Evolutionary conservation across 306 rosid genomes (phyloP), one percentile per base, ranked within the genome.

Genomic region (Casuarina equisetifolia): DNA sequence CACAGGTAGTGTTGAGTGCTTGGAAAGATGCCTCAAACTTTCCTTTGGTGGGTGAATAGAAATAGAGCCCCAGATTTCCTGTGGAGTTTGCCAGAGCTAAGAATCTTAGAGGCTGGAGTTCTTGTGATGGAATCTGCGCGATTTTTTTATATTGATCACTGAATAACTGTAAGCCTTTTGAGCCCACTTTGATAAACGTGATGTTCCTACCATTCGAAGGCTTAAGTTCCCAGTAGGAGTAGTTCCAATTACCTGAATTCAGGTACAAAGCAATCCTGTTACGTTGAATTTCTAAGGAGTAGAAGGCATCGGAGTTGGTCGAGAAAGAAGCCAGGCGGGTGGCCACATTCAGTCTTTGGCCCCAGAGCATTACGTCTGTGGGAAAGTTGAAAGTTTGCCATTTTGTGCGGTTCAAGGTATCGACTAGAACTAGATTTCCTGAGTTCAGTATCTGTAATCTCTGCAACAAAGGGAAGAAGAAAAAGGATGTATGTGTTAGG

Each of bases 331-430:
- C 92, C 76, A 95, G 76, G 39, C 89, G 80, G 53, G 97, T 92
- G 1, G 96, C 91, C 48, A 92, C 92, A 45, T 89, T 88, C 4
- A 95, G 91, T 70, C 88, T 88, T 67, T 95, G 99, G 16, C 99
- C 97, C 85, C 88, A 77, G 4, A 95, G 96, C 75, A 95, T 92
- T 36, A 90, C 93, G 74, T 95, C 86, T 0, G 97, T 91, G 8
- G 97, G 99, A 80, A 92, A 95, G 79, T 95, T 92, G 91, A 92
- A 95, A 82, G 97, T 95, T 76, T 95, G 99, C 99, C 99, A 95
- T 74, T 91, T 92, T 39, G 84, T 79, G 15, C 43, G 72, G 59
- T 89, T 73, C 69, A 69, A 0, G 73, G 59, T 87, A 84, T 95
- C 99, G 19, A 86, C 73, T 4, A 95, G 89, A 35, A 88, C 99